Base-by-base conservation (phyloP, 2,329 filamentous ascomycete species). In the Cercospora sesami region DNA sequence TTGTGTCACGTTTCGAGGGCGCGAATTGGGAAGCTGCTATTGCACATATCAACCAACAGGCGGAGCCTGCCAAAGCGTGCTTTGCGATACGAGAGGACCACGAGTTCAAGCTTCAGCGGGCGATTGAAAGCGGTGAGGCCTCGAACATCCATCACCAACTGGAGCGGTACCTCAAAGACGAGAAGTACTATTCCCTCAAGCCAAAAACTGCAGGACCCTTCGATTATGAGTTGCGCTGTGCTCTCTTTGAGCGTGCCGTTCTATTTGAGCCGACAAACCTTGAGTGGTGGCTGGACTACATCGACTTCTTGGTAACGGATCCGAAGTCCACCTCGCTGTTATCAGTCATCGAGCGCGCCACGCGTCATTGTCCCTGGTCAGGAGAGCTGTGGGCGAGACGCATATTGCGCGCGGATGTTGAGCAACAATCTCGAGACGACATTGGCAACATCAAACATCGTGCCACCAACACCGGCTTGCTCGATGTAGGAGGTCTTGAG, bases 331-430 rank as follows among this genome's bases (percentile, higher is more conserved):
- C 65, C 12, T 73, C 72, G 9, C 79, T 91, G 42, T 85, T 96
- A 9, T 86, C 92, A 58, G 86, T 94, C 6, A 84, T 96, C 2
- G 89, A 93, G 74, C 87, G 93, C 71, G 93, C 93, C 12, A 95
- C 94, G 9, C 87, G 90, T 53, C 95, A 98, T 79, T 97, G 94
- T 74, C 94, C 95, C 1, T 96, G 93, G 91, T 96, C 93, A 6
- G 95, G 95, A 16, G 86, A 87, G 30, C 85, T 99, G 6, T 99
- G 95, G 95, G 92, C 92, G 6, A 89, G 94, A 72, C 94, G 94
- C 72, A 90, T 99, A 28, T 81, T 97, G 63, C 90, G 89, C 21
- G 91, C 93, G 3, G 95, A 98, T 80, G 87, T 92, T 57, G 90
- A 92, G 68, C 87, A 87, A 36, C 86, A 90, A 70, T 85, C 90